These are phyloP conservation scores for Phaseolus lunatus DNA, from an alignment of 306 rosid species.

Conservation along the genomic window DNA sequence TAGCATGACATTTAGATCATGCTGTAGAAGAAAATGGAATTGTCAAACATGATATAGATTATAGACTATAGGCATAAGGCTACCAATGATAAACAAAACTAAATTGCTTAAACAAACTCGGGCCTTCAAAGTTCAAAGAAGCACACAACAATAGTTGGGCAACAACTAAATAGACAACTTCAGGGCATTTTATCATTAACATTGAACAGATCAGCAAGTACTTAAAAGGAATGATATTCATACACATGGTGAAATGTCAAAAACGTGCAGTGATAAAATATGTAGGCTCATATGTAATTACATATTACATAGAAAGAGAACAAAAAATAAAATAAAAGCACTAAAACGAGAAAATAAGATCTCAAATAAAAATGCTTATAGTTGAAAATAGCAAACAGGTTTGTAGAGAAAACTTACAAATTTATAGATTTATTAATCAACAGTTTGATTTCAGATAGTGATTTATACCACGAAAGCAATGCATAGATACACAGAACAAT, in stretches of 20 bases:
- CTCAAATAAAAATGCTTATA: neutral
- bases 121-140: neutral
- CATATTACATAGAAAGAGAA: conserved; percentile 4
- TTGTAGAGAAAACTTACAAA: conserved; percentile 2
- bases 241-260: neutral
- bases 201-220: neutral
- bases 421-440: neutral
- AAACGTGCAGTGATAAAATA: neutral
- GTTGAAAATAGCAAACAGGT: conserved; percentile 1
- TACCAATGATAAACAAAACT: neutral
- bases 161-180: neutral
- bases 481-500: neutral
- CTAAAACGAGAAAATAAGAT: neutral
- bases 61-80: neutral
- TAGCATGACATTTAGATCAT: neutral
- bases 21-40: neutral
- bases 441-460: neutral
- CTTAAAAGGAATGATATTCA: neutral
- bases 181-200: conserved; percentile 6
- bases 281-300: neutral
- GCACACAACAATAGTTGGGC: neutral
- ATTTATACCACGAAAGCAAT: conserved; percentile 22
- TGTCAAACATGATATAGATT: conserved; percentile 12
- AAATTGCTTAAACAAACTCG: neutral
- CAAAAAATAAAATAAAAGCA: neutral